Conservation (phyloP, 192 early-diverging fungal species). For the Gonapodya prolifera region DNA sequence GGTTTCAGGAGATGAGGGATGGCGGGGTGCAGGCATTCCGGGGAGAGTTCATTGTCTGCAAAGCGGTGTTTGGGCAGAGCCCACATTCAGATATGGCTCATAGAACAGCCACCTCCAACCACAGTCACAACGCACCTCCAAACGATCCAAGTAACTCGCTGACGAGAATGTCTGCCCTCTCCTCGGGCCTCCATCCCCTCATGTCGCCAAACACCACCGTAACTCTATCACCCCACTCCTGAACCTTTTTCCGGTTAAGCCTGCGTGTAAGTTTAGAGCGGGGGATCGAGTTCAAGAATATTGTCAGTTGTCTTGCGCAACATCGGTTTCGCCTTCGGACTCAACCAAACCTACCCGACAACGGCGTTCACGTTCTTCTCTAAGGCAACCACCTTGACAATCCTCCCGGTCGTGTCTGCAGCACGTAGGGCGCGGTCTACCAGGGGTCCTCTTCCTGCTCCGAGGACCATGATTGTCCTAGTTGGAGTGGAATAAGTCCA, state of each 20-base stretch:
- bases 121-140: constrained; percentile 35
- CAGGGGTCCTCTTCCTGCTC: constrained; percentile 90
- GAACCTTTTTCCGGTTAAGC: constrained; percentile 58
- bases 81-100: neutral
- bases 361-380: constrained; percentile 97
- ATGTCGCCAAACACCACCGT: constrained; percentile 80
- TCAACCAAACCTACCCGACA: constrained; percentile 7
- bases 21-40: constrained; percentile 92
- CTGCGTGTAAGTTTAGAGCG: constrained; percentile 22
- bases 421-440: constrained; percentile 79
- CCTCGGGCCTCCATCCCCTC: constrained; percentile 46
- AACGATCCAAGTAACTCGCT: constrained; percentile 95
- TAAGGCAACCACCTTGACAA: constrained; percentile 67
- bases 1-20: constrained; percentile 55
- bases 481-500: neutral
- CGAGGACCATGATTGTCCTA: constrained; percentile 83
- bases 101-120: neutral
- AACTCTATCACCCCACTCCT: constrained; percentile 69
- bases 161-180: constrained; percentile 81
- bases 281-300: no score
- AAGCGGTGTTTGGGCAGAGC: neutral
- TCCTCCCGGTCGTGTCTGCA: constrained; percentile 37
- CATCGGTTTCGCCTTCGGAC: no score
- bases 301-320: no score
- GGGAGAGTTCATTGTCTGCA: constrained; percentile 94